Conservation (phyloP, 2,329 filamentous ascomycete species). For the Ophiostoma pallidulum region DNA sequence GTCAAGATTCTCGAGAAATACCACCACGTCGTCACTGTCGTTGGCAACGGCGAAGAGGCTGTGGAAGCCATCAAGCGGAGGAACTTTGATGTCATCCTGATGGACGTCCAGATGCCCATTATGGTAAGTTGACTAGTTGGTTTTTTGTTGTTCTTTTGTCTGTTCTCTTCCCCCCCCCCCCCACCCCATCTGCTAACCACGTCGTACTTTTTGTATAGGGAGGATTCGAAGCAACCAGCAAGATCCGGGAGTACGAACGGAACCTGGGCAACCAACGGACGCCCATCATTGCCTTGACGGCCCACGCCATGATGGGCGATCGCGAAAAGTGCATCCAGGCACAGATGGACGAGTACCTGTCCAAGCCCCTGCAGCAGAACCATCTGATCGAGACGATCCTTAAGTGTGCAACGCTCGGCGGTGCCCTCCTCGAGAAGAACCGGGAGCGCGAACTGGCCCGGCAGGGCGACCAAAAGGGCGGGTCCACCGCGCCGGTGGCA, state of each 20-base stretch:
- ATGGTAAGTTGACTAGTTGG: conserved; percentile 78
- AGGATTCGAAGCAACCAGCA: conserved; percentile 92
- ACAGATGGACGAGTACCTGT: conserved; percentile 98
- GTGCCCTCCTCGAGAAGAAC: conserved; percentile 70
- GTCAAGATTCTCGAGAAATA: conserved; percentile 98
- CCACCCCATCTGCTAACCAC: too few species aligned
- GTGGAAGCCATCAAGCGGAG: conserved; percentile 86
- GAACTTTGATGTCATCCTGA: conserved; percentile 91
- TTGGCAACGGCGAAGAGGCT: conserved; percentile 89
- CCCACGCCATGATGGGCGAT: conserved; percentile 97
- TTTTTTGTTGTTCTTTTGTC: conserved; percentile 27
- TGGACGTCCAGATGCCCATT: conserved; percentile 99
- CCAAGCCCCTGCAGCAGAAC: conserved; percentile 45
- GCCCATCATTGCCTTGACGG: conserved; percentile 92
- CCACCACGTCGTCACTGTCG: conserved; percentile 84
- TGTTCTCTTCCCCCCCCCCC: not conserved
- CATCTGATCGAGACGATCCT: conserved; percentile 48
- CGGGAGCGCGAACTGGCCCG: conserved; percentile 46
- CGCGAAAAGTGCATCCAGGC: conserved; percentile 96
- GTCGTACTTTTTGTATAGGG: conserved; percentile 57
- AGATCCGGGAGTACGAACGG: conserved; percentile 91
- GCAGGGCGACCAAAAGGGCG: conserved; percentile 25
- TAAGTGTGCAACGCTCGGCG: conserved; percentile 88
- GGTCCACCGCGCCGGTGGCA: conserved; percentile 17
- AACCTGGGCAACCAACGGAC: conserved; percentile 71